These are phyloP conservation scores for Fusarium praegraminearum DNA, from an alignment of 2,329 filamentous ascomycete genomes.

Conservation along the genomic window DNA sequence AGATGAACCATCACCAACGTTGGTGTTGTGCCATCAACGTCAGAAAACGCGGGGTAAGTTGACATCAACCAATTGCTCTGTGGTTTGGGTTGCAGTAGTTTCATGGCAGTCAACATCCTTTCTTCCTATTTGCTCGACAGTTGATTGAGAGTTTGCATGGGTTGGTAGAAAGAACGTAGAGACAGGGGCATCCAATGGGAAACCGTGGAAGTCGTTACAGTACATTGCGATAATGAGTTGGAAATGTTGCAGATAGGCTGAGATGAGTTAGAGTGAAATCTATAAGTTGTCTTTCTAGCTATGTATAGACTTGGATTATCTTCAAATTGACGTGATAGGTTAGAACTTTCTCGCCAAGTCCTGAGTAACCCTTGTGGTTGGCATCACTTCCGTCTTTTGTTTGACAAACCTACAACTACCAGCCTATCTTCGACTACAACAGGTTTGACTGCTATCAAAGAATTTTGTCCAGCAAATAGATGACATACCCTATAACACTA, in stretches of 20 bases:
- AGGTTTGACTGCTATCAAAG: neutral
- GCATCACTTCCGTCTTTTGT: neutral
- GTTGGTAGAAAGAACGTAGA: neutral
- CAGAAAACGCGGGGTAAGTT: constrained; percentile 42
- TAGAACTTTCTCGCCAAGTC: neutral
- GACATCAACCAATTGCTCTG: neutral
- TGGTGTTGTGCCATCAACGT: constrained; percentile 28
- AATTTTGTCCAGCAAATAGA: neutral
- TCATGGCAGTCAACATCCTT: neutral
- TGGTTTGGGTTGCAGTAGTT: constrained; percentile 4
- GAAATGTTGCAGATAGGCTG: too few species aligned
- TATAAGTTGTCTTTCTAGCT: too few species aligned
- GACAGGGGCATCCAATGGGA: neutral
- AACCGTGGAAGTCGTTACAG: too few species aligned
- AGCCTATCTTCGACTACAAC: neutral
- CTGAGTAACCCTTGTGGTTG: rapidly evolving
- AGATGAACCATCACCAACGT: constrained; percentile 17
- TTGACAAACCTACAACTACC: neutral
- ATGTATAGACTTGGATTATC: too few species aligned
- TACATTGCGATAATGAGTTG: too few species aligned
- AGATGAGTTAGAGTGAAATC: too few species aligned
- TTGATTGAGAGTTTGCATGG: constrained; percentile 1
- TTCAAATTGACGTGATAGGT: too few species aligned
- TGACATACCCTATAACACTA: neutral
- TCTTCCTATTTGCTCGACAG: neutral